Evolutionary conservation across 1,284 basidiomycete species (phyloP).

Genomic region (Schizophyllum commune): DNA sequence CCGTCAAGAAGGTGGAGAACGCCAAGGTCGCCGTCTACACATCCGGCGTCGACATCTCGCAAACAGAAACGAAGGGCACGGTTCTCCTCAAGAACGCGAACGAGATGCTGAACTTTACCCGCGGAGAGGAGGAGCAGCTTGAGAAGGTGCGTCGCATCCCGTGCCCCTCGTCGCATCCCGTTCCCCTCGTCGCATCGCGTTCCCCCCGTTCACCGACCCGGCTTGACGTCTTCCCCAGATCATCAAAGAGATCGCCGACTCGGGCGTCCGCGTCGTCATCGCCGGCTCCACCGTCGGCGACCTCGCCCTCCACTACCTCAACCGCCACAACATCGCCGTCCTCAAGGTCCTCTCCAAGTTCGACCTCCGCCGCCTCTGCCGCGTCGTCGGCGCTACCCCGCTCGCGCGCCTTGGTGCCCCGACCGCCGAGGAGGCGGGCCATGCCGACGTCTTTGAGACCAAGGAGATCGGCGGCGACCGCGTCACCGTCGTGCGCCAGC

Average conservation of each 20-base stretch:
- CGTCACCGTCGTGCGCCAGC: constrained; percentile 93
- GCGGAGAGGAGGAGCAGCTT: constrained; percentile 92
- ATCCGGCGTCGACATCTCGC: constrained; percentile 85
- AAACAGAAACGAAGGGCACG: constrained; percentile 99
- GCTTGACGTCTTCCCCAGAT: constrained; percentile 69
- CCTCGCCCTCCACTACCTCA: constrained; percentile 95
- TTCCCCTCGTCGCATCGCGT: background rate
- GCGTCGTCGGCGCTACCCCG: constrained; percentile 94
- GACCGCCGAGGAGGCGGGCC: constrained; percentile 93
- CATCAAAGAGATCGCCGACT: constrained; percentile 95
- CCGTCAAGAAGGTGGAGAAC: constrained; percentile 73
- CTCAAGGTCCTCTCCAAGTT: constrained; percentile 99
- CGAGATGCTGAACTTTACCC: constrained; percentile 94
- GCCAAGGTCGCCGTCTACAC: constrained; percentile 95
- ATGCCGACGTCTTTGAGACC: constrained; percentile 90
- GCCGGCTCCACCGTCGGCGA: constrained; percentile 93
- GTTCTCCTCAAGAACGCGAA: constrained; percentile 94
- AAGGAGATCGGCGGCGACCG: constrained; percentile 97
- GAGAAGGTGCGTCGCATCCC: constrained; percentile 63
- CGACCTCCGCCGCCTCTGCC: constrained; percentile 89
- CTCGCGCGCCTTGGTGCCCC: constrained; percentile 94
- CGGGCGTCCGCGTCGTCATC: constrained; percentile 91
- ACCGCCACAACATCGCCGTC: constrained; percentile 89
- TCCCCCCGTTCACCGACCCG: too few relatives aligned
- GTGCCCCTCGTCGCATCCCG: background rate